A percentile compares a stretch with the other conserved stretches of the same genome.
Evolutionary conservation across 78 protist genomes (phyloP).

Genomic region (Neovahlkampfia damariscottae): DNA sequence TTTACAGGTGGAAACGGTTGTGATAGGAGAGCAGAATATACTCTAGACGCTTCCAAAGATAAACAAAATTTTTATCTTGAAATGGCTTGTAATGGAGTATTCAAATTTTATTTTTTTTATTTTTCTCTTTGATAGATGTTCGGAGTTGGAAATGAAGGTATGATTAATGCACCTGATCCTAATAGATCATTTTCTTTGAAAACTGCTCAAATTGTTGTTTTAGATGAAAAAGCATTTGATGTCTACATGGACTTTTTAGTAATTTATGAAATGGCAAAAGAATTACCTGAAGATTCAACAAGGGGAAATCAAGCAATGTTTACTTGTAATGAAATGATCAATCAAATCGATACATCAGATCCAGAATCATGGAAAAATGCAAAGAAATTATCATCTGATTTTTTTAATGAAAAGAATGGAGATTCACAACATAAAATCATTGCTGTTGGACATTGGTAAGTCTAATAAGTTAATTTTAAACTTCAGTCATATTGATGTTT

Average conservation of each 20-base stretch:
- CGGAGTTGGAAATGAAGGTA: background rate
- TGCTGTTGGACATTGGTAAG: background rate
- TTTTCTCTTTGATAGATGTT: too few species aligned
- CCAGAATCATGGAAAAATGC: background rate
- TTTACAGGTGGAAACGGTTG: background rate
- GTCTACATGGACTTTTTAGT: background rate
- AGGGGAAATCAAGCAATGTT: background rate
- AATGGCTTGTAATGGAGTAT: background rate
- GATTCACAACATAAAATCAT: background rate
- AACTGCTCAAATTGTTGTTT: background rate
- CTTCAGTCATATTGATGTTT: too few species aligned
- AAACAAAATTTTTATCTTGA: background rate
- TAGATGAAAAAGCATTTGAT: background rate
- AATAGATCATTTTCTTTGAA: background rate
- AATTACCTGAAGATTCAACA: background rate
- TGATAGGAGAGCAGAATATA: background rate
- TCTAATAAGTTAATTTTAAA: too few species aligned
- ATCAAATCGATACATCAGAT: background rate
- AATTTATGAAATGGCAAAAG: background rate
- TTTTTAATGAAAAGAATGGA: background rate
- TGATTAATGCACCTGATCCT: background rate
- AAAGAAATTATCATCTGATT: background rate
- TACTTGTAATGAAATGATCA: background rate
- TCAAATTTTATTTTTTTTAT: too few species aligned
- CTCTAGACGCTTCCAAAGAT: background rate